phyloP scores from a whole-genome alignment of 1,139 yeast genomes.

The Geotrichum citri-aurantii region DNA sequence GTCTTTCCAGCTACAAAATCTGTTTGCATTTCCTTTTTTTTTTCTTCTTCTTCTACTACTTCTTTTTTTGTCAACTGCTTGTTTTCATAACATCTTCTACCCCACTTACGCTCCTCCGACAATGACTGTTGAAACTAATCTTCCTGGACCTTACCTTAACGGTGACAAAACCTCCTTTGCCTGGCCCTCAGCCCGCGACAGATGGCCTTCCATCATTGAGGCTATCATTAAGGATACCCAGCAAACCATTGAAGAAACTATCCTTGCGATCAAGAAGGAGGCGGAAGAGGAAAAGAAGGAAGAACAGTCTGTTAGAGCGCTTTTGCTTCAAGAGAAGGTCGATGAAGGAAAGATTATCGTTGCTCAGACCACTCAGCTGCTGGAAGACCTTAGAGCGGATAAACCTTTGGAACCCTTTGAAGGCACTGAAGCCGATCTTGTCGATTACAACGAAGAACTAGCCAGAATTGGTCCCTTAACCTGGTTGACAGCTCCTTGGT shows the following conservation, averaged over 20 bases:
- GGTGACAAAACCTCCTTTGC: slow-evolving; percentile 77
- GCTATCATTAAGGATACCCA: slow-evolving; percentile 60
- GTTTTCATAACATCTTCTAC: neutral
- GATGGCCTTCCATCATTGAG: slow-evolving; percentile 83
- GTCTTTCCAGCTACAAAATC: too few species aligned
- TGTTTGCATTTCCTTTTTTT: neutral
- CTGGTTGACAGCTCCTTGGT: slow-evolving; percentile 93
- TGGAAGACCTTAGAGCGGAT: slow-evolving; percentile 34
- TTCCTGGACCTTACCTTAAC: slow-evolving; percentile 41
- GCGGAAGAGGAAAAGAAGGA: slow-evolving; percentile 6
- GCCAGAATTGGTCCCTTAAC: slow-evolving; percentile 40
- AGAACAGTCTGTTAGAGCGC: neutral
- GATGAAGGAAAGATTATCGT: slow-evolving; percentile 36
- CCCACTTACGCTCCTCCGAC: neutral
- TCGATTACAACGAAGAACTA: slow-evolving; percentile 40
- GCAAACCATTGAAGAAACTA: slow-evolving; percentile 30
- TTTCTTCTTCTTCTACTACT: neutral
- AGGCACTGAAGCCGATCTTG: slow-evolving; percentile 29
- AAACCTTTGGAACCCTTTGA: slow-evolving; percentile 26
- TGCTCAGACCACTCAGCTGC: slow-evolving; percentile 34
- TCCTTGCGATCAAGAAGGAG: slow-evolving; percentile 25
- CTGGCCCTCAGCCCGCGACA: slow-evolving; percentile 62
- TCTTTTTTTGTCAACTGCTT: neutral
- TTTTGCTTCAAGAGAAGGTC: slow-evolving; percentile 23
- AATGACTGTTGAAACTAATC: slow-evolving; percentile 2